A percentile compares a stretch with the other conserved stretches of the same genome.
Evolutionary conservation across 2,329 filamentous ascomycete genomes (phyloP).

Genomic region (Lojkania enalia): DNA sequence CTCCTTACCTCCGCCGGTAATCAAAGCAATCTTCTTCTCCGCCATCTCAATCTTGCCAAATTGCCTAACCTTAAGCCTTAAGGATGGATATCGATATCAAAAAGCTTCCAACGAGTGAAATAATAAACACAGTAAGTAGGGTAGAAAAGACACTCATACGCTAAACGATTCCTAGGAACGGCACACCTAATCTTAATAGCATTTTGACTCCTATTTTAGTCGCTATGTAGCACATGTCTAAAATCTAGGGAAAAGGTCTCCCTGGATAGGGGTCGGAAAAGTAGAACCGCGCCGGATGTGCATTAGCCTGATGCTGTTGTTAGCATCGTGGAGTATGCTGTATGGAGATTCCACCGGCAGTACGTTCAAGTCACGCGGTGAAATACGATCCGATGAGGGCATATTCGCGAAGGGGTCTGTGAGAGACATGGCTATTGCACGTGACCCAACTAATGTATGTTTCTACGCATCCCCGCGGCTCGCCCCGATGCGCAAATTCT

Average conservation of each 20-base stretch:
- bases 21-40: conserved; percentile 13
- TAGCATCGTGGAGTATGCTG: too few relatives aligned
- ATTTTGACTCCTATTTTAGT: too few relatives aligned
- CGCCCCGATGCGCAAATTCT: too few relatives aligned
- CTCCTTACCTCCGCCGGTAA: conserved; percentile 21
- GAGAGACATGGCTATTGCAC: too few relatives aligned
- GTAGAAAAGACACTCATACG: neutral
- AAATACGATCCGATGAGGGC: too few relatives aligned
- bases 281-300: conserved; percentile 7
- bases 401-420: too few relatives aligned
- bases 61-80: neutral
- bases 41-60: too few relatives aligned
- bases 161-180: neutral
- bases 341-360: too few relatives aligned
- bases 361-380: too few relatives aligned
- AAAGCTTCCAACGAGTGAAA: neutral
- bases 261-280: conserved; percentile 10
- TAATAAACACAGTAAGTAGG: neutral
- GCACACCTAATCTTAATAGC: neutral
- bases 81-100: neutral
- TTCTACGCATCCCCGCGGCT: too few relatives aligned
- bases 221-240: too few relatives aligned
- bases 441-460: too few relatives aligned
- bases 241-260: neutral
- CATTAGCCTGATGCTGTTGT: conserved; percentile 2